Conservation (phyloP, 2,329 filamentous ascomycete species). For the Colletotrichum nymphaeae region DNA sequence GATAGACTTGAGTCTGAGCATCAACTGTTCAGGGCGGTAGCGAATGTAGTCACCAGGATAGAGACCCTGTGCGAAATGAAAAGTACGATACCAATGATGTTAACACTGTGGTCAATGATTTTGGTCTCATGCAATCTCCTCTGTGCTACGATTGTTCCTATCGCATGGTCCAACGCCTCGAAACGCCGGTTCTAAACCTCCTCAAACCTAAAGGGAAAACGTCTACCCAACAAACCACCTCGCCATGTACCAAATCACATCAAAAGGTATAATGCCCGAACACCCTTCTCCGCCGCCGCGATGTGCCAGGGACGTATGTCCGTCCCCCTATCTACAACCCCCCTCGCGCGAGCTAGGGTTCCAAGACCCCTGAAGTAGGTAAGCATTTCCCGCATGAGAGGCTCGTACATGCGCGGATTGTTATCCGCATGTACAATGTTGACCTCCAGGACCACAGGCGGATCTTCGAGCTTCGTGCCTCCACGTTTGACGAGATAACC, state of each 20-base stretch:
- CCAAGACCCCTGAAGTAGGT: slow-evolving; percentile 76
- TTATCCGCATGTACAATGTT: slow-evolving; percentile 71
- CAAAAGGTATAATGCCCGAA: slow-evolving; percentile 71
- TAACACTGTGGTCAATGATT: neutral
- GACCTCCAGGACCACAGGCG: slow-evolving; percentile 71
- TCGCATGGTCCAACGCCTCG: neutral
- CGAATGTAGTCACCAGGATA: neutral
- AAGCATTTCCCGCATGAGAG: slow-evolving; percentile 76
- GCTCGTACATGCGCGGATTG: slow-evolving; percentile 67
- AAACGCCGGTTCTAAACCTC: slow-evolving; percentile 1
- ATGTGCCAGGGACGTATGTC: slow-evolving; percentile 84
- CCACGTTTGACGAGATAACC: slow-evolving; percentile 75
- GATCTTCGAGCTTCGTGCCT: slow-evolving; percentile 65
- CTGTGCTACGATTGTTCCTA: neutral
- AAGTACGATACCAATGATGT: neutral
- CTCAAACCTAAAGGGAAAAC: neutral
- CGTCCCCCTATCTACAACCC: slow-evolving; percentile 66
- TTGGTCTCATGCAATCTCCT: neutral
- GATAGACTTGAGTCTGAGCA: neutral
- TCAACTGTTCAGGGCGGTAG: slow-evolving; percentile 13
- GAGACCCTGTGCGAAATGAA: neutral
- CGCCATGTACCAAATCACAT: slow-evolving; percentile 58
- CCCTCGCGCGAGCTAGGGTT: slow-evolving; percentile 75
- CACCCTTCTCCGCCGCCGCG: slow-evolving; percentile 76
- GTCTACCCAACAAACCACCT: slow-evolving; percentile 9